Evolutionary conservation across 1,139 yeast species (phyloP), one percentile per base, ranked within the genome.

Genomic region (Hyphopichia pseudoburtonii): DNA sequence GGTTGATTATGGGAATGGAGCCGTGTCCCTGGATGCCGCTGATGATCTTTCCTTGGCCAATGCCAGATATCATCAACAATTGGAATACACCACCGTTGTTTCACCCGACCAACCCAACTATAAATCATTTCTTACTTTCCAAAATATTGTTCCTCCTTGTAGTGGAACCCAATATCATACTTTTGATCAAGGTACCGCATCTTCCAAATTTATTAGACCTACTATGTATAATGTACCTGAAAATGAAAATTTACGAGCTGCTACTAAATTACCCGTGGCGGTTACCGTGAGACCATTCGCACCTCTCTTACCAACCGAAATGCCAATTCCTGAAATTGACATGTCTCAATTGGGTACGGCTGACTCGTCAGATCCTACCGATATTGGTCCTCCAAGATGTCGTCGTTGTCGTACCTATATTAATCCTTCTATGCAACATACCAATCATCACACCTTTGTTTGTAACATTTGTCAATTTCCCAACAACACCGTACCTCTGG

Each of bases 391-490:
- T 1, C 82, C 95, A 26, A 76, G 99, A 51, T 92, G 98, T 62
- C 77, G 80, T 47, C 81, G 98, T 41, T 92, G 99, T 62, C 77
- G 97, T 41, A 77, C 96, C 1, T 92, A 89, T 59, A 73, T 89
- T 47, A 92, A 92, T 56, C 95, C 97, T 2, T 78, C 82, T 14
- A 85, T 86, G 82, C 82, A 80, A 48, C 82, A 84, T 48, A 73
- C 80, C 8, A 76, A 73, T 35, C 82, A 82, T 30, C 78, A 82
- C 31, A 70, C 67, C 43, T 86, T 87, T 60, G 72, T 79, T 18
- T 92, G 99, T 67, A 92, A 92, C 60, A 78, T 92, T 53, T 92
- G 99, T 64, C 83, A 81, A 44, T 86, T 86, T 50, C 64, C 72
- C 8, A 77, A 88, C 39, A 86, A 84, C 52, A 67, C 70, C 5